These are phyloP conservation scores for Volvox carteri DNA, from an alignment of 163 green algal genomes.

Conservation along the genomic window DNA sequence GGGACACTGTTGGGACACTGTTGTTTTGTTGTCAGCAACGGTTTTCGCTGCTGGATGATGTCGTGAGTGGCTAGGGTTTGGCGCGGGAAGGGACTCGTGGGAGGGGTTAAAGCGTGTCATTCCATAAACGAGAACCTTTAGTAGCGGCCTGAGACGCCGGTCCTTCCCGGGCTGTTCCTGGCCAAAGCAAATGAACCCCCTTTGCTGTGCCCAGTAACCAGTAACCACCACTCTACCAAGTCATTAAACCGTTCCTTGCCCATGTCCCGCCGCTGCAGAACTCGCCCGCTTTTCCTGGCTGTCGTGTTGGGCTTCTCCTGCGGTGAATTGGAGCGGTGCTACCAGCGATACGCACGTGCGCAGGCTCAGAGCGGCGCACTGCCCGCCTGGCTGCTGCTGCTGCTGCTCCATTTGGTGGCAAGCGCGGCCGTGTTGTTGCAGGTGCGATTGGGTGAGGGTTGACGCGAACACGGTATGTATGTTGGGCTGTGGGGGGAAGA, in stretches of 20 bases:
- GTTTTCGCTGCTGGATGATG: too few relatives aligned
- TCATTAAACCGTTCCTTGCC: neutral
- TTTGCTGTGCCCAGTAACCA: too few relatives aligned
- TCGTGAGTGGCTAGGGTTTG: too few relatives aligned
- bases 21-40: too few relatives aligned
- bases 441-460: neutral
- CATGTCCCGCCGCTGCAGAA: neutral
- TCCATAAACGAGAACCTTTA: neutral
- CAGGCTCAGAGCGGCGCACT: neutral
- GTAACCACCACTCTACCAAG: neutral
- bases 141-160: too few relatives aligned
- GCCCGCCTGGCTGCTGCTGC: neutral
- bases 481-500: too few relatives aligned
- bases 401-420: neutral
- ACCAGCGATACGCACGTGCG: neutral
- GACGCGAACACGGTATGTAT: too few relatives aligned
- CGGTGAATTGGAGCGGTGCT: neutral
- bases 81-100: too few relatives aligned
- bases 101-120: neutral
- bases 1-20: too few relatives aligned
- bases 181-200: too few relatives aligned
- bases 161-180: too few relatives aligned
- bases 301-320: neutral
- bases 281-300: neutral
- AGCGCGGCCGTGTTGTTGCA: neutral